Percentiles rank a stretch among this genome's conserved stretches.
These are phyloP conservation scores for Lactarius hatsudake DNA, from an alignment of 768 basidiomycete species.

Conservation along the genomic window DNA sequence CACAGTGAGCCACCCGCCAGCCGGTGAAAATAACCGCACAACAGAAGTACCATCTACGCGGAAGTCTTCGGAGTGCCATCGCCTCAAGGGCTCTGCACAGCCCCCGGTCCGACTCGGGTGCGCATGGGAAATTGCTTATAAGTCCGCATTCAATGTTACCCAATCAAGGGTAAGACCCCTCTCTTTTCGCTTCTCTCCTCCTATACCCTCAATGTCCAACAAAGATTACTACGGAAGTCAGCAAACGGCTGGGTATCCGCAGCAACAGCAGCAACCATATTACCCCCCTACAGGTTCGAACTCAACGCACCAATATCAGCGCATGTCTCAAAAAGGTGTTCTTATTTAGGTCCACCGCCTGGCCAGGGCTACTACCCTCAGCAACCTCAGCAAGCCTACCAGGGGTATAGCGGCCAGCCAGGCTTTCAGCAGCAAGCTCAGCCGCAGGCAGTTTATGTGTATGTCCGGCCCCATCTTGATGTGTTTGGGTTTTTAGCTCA, in stretches of 20 bases:
- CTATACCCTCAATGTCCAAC: slow-evolving; percentile 47
- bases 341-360: slow-evolving; percentile 46
- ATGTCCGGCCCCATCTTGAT: slow-evolving; percentile 33
- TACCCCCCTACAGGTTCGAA: slow-evolving; percentile 52
- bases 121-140: slow-evolving; percentile 18
- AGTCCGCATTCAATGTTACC: background rate
- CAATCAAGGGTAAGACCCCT: background rate
- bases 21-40: background rate
- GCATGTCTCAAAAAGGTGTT: slow-evolving; percentile 30
- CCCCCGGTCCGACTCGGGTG: background rate
- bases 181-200: slow-evolving; percentile 20
- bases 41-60: background rate
- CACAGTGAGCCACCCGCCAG: background rate
- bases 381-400: slow-evolving; percentile 71
- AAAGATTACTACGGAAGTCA: slow-evolving; percentile 61
- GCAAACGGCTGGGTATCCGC: slow-evolving; percentile 43
- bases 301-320: background rate
- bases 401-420: slow-evolving; percentile 42
- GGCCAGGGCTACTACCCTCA: slow-evolving; percentile 72
- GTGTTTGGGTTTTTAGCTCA: background rate
- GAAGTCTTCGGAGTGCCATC: background rate
- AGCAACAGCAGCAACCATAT: slow-evolving; percentile 43
- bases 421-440: slow-evolving; percentile 59
- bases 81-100: background rate
- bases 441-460: slow-evolving; percentile 84